phyloP scores from a whole-genome alignment of 129 eudicot genomes.

The Saussurea involucrata region DNA sequence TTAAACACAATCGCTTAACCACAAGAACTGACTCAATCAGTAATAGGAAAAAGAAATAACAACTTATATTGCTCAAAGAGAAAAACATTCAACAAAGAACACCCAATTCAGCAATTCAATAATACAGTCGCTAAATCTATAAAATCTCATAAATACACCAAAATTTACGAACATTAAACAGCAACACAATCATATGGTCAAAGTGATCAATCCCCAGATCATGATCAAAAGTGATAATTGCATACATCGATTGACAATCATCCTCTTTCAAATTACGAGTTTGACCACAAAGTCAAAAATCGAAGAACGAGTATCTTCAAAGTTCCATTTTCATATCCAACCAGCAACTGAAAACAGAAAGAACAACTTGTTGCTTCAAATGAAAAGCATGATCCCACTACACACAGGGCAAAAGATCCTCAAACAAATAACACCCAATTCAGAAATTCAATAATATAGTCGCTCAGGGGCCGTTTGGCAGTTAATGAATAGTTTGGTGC shows the following conservation, averaged over 20 bases:
- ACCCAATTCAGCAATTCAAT: background rate
- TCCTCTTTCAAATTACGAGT: background rate
- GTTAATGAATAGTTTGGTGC: too few relatives aligned
- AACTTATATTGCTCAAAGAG: too few relatives aligned
- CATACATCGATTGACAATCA: slow-evolving; percentile 1
- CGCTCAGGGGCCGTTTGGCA: too few relatives aligned
- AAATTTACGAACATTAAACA: background rate
- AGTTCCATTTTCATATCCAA: background rate
- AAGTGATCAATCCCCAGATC: slow-evolving; percentile 9
- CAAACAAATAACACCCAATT: background rate
- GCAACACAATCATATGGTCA: background rate
- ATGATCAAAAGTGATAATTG: slow-evolving; percentile 6
- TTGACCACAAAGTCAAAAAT: background rate
- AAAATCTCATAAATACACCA: background rate
- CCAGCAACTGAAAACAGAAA: background rate
- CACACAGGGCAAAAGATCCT: background rate
- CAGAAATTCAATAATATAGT: background rate
- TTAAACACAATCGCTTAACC: background rate
- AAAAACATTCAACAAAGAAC: background rate
- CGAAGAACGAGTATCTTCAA: background rate
- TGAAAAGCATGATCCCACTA: too few relatives aligned
- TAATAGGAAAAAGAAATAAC: background rate
- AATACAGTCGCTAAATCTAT: background rate
- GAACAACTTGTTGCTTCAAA: background rate
- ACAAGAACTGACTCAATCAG: background rate